Evolutionary conservation across 169 alveolate species (phyloP).

Genomic region (Cryptosporidium xiaoi): DNA sequence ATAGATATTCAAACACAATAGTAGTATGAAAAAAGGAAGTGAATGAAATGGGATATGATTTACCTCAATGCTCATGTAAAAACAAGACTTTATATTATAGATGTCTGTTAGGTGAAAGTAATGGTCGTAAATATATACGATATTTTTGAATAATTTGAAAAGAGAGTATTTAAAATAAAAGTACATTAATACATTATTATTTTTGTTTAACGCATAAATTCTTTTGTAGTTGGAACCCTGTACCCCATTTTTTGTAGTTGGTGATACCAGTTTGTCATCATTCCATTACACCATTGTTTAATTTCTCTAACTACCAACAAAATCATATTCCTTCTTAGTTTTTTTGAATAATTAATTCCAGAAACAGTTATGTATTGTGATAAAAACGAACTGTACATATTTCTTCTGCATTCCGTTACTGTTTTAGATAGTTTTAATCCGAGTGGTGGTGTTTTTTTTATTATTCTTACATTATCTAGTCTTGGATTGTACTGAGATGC

Average conservation of each 20-base stretch:
- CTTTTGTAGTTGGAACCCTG: slow-evolving; percentile 26
- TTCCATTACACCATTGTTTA: slow-evolving; percentile 54
- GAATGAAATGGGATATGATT: too few species aligned
- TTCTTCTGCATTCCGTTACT: slow-evolving; percentile 22
- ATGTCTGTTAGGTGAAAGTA: too few species aligned
- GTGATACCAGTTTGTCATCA: slow-evolving; percentile 50
- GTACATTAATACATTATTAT: too few species aligned
- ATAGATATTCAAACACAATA: too few species aligned
- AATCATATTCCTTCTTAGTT: slow-evolving; percentile 1
- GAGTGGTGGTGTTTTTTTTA: slow-evolving; percentile 27
- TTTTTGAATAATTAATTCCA: slow-evolving; percentile 23
- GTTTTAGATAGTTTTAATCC: slow-evolving; percentile 44
- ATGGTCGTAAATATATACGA: too few species aligned
- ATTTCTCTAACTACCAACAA: slow-evolving; percentile 33
- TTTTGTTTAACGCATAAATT: slow-evolving; percentile 9
- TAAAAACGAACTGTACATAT: slow-evolving; percentile 17
- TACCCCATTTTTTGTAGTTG: slow-evolving; percentile 47
- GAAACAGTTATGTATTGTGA: slow-evolving; percentile 31
- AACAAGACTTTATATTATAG: too few species aligned
- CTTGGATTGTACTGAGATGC: slow-evolving; percentile 6
- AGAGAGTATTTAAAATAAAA: too few species aligned
- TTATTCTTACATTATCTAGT: slow-evolving; percentile 23
- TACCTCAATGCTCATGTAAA: too few species aligned
- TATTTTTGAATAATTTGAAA: too few species aligned
- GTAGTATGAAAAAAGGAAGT: too few species aligned